Percentiles rank a stretch among this genome's conserved stretches.
phyloP scores from a whole-genome alignment of 345 rosid species.

The Jatropha curcas region DNA sequence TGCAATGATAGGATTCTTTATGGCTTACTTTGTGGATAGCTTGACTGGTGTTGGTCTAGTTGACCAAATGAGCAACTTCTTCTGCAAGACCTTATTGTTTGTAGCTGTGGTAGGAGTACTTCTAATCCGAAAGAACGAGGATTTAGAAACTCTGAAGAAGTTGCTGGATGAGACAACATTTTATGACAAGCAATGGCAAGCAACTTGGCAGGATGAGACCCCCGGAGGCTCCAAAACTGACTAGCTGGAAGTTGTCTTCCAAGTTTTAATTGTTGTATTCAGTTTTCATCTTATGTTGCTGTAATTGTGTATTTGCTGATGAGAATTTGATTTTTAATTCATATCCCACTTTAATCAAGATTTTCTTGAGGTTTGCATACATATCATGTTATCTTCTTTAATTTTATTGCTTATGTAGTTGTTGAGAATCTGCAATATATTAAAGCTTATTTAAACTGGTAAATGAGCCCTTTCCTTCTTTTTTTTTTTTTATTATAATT shows the following conservation, averaged over 20 bases:
- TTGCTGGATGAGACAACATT: slow-evolving; percentile 81
- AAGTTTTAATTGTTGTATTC: not conserved
- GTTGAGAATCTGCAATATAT: too few relatives aligned
- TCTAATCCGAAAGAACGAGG: slow-evolving; percentile 83
- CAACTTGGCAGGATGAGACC: slow-evolving; percentile 76
- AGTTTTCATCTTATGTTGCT: not conserved
- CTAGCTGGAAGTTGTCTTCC: slow-evolving; percentile 13
- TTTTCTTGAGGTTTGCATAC: not conserved
- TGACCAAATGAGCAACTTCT: slow-evolving; percentile 95
- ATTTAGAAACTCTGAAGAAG: slow-evolving; percentile 64
- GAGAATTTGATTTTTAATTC: not conserved
- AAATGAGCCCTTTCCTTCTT: not conserved
- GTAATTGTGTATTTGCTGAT: not conserved
- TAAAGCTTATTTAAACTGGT: too few relatives aligned
- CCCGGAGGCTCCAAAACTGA: slow-evolving; percentile 23
- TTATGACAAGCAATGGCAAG: slow-evolving; percentile 96
- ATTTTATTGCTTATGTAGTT: not conserved
- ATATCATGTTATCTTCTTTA: not conserved
- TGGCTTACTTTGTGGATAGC: slow-evolving; percentile 97
- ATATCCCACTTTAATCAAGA: not conserved
- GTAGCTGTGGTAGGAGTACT: slow-evolving; percentile 79
- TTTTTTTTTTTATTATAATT: too few relatives aligned
- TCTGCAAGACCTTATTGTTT: slow-evolving; percentile 89
- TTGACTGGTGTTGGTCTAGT: slow-evolving; percentile 94
- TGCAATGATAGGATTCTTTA: slow-evolving; percentile 96